These are phyloP conservation scores for Xylaria longipes DNA, from an alignment of 495 filamentous ascomycete species.

Conservation along the genomic window DNA sequence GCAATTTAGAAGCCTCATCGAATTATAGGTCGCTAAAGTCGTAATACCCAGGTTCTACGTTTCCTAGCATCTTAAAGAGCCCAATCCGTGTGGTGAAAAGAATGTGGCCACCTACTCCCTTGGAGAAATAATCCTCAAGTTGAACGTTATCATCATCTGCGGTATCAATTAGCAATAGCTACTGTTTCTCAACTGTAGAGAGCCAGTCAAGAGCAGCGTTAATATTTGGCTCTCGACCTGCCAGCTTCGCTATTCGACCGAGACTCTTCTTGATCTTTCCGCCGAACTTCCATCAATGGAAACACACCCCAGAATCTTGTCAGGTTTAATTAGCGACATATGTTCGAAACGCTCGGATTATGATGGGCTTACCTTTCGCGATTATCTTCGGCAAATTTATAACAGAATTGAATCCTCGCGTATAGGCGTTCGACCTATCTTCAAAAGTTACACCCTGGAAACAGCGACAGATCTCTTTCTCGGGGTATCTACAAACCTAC, in stretches of 20 bases:
- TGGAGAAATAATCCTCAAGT: background rate
- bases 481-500: background rate
- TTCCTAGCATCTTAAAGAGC: background rate
- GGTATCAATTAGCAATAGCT: background rate
- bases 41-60: background rate
- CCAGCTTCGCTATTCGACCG: background rate
- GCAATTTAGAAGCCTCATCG: background rate
- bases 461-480: background rate
- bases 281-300: background rate
- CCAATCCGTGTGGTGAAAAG: background rate
- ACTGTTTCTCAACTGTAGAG: background rate
- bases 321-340: background rate
- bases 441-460: background rate
- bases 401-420: background rate
- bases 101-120: background rate
- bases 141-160: background rate
- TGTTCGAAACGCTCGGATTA: background rate
- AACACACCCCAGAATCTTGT: background rate
- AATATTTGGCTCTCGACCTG: background rate
- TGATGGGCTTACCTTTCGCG: background rate
- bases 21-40: background rate
- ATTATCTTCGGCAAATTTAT: slow-evolving; percentile 4
- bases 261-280: background rate
- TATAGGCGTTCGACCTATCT: background rate
- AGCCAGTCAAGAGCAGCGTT: background rate